These are phyloP conservation scores for Noccaea bulbosa DNA, from an alignment of 345 rosid species.

Conservation along the genomic window DNA sequence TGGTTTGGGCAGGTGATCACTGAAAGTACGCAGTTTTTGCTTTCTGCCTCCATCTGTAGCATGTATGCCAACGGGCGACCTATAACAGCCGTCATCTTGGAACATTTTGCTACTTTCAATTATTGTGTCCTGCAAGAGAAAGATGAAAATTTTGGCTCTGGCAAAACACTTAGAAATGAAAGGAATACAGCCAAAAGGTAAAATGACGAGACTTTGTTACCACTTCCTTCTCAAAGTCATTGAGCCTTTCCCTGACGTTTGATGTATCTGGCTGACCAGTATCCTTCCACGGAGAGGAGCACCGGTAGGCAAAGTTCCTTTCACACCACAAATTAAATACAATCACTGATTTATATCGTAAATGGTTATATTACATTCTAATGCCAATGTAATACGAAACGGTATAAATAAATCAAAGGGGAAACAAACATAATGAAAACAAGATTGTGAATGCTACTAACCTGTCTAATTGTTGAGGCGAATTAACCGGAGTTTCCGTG, in stretches of 20 bases:
- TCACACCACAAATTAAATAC: conserved; percentile 27
- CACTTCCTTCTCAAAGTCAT: conserved; percentile 56
- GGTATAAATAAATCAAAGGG: conserved; percentile 7
- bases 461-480: conserved; percentile 66
- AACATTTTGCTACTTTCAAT: conserved; percentile 53
- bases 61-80: conserved; percentile 42
- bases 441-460: conserved; percentile 34
- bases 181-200: conserved; percentile 23
- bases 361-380: conserved; percentile 16
- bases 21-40: conserved; percentile 37
- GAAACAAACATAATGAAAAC: not conserved
- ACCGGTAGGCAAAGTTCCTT: conserved; percentile 32
- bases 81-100: conserved; percentile 38
- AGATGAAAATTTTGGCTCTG: conserved; percentile 12
- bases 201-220: conserved; percentile 45
- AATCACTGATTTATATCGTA: conserved; percentile 20
- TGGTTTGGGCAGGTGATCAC: conserved; percentile 44
- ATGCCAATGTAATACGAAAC: conserved; percentile 18
- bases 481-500: conserved; percentile 63
- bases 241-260: conserved; percentile 37
- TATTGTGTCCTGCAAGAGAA: conserved; percentile 54
- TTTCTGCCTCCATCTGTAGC: conserved; percentile 42
- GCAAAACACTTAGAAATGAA: conserved; percentile 14
- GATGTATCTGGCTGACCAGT: conserved; percentile 46
- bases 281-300: conserved; percentile 51